Evolutionary conservation across 306 rosid species (phyloP).

Genomic region (Albizia julibrissin): DNA sequence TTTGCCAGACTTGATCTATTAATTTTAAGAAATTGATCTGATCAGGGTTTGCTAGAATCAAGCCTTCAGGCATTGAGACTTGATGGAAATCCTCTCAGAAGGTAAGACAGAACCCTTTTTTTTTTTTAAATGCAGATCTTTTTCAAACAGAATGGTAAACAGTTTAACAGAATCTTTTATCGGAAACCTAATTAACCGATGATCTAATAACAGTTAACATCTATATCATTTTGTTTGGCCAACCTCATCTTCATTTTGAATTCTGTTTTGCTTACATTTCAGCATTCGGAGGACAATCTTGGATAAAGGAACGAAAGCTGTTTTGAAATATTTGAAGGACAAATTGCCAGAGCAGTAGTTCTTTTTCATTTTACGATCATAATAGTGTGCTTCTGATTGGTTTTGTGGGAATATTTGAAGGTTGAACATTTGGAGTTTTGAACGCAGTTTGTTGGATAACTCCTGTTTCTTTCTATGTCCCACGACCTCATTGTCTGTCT

Average conservation of each 20-base stretch:
- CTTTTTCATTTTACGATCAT: neutral
- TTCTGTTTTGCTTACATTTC: slow-evolving; percentile 31
- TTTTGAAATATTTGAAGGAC: slow-evolving; percentile 78
- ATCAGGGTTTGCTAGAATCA: slow-evolving; percentile 88
- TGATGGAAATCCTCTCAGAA: slow-evolving; percentile 93
- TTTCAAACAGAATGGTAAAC: neutral
- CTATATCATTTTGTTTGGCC: neutral
- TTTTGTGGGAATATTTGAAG: neutral
- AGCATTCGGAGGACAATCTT: slow-evolving; percentile 87
- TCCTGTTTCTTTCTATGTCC: neutral
- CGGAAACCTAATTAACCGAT: neutral
- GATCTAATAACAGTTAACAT: neutral
- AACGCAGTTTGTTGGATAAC: neutral
- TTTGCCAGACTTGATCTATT: slow-evolving; percentile 22
- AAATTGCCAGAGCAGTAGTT: slow-evolving; percentile 56
- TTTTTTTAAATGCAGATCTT: slow-evolving; percentile 1
- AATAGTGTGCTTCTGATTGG: neutral
- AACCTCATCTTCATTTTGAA: neutral
- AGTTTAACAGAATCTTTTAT: neutral
- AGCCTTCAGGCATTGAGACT: slow-evolving; percentile 77
- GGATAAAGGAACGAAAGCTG: slow-evolving; percentile 86
- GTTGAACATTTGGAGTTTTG: neutral
- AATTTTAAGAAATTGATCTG: slow-evolving; percentile 32
- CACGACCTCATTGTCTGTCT: neutral
- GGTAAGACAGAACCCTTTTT: slow-evolving; percentile 46